A percentile compares a stretch with the other conserved stretches of the same genome.
These are phyloP conservation scores for Fusarium algeriense DNA, from an alignment of 2,329 filamentous ascomycete genomes.

Conservation along the genomic window DNA sequence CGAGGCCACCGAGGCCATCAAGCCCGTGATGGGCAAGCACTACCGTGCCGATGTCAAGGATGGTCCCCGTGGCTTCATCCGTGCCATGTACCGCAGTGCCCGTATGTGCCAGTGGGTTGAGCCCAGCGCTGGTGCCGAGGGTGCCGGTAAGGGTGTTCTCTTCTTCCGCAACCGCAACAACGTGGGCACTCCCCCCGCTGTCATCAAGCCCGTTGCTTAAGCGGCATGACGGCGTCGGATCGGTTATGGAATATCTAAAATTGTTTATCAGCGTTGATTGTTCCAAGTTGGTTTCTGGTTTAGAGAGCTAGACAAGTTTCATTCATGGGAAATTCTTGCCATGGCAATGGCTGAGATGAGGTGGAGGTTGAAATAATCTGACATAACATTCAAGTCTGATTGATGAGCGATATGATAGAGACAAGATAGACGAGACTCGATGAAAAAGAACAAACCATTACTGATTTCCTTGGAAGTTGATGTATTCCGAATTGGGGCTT, in stretches of 20 bases:
- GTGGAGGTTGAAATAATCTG: conserved; percentile 26
- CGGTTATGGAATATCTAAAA: conserved; percentile 7
- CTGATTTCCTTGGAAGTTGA: conserved; percentile 13
- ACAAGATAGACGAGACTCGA: conserved; percentile 35
- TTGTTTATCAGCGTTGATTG: conserved; percentile 38
- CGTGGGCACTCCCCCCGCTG: conserved; percentile 69
- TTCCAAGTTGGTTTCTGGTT: conserved; percentile 38
- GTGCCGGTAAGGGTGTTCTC: conserved; percentile 84
- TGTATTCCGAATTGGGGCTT: not conserved
- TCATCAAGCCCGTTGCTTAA: conserved; percentile 38
- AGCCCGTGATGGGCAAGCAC: conserved; percentile 93
- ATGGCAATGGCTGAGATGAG: conserved; percentile 13
- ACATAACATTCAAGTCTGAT: conserved; percentile 9
- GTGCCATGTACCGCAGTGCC: conserved; percentile 82
- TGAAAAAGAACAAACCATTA: conserved; percentile 29
- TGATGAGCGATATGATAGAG: conserved; percentile 34
- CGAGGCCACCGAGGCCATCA: conserved; percentile 94
- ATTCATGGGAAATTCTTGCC: conserved; percentile 15
- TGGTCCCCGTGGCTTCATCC: conserved; percentile 85
- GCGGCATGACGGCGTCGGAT: not conserved
- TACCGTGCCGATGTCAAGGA: conserved; percentile 86
- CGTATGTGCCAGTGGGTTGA: conserved; percentile 98
- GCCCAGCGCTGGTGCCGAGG: conserved; percentile 83
- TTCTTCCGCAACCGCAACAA: conserved; percentile 98
- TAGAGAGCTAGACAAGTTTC: conserved; percentile 4